Percentiles rank a stretch among this genome's conserved stretches.
phyloP scores from a whole-genome alignment of 2,329 filamentous ascomycete genomes.

The Aspergillus neotritici region DNA sequence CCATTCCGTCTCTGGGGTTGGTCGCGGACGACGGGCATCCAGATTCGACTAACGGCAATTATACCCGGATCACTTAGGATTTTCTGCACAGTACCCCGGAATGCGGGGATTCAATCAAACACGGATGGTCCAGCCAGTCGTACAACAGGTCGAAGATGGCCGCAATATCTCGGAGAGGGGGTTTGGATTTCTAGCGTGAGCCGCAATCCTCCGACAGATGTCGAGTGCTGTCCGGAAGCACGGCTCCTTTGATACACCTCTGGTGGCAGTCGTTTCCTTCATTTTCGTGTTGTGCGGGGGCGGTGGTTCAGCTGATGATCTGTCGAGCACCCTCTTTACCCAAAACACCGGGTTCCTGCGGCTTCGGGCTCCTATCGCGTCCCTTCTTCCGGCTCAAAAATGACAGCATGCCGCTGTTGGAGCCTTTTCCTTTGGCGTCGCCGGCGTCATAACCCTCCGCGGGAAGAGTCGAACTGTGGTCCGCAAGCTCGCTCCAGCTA shows the following conservation, averaged over 20 bases:
- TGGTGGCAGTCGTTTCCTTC: too few species aligned
- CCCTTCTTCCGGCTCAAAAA: conserved; percentile 88
- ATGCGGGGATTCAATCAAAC: not conserved
- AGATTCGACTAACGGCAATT: too few species aligned
- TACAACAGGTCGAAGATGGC: not conserved
- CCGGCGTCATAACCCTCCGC: conserved; percentile 53
- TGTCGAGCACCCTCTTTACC: conserved; percentile 91
- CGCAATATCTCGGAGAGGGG: not conserved
- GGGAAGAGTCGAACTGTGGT: conserved; percentile 71
- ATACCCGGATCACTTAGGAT: too few species aligned
- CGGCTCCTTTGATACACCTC: too few species aligned
- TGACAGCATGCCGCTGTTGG: conserved; percentile 73
- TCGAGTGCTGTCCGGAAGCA: too few species aligned
- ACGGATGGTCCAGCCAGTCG: conserved; percentile 1
- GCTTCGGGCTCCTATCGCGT: conserved; percentile 84
- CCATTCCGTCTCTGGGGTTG: too few species aligned
- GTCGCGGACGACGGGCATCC: too few species aligned
- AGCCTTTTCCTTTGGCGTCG: conserved; percentile 41
- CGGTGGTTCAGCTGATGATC: conserved; percentile 56
- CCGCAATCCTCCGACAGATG: too few species aligned
- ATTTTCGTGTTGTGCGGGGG: too few species aligned
- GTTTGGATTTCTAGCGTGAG: too few species aligned
- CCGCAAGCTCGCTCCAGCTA: conserved; percentile 85
- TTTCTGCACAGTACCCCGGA: too few species aligned
- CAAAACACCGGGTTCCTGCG: conserved; percentile 84